Conservation (phyloP, 441 rosid genomes). For the Dalechampia spathulata region DNA sequence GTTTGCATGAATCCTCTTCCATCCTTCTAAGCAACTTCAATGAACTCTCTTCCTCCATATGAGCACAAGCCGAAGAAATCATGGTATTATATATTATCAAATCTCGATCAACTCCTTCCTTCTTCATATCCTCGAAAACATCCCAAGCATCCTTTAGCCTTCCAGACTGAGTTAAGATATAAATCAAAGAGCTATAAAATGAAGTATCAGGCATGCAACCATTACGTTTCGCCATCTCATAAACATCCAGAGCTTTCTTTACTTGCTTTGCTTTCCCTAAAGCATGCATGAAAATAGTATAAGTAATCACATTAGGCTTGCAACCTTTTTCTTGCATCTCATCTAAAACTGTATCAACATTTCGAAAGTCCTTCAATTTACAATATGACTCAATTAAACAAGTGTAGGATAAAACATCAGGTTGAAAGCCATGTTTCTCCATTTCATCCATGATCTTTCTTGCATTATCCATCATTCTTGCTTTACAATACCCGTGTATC, state of each 20-base stretch:
- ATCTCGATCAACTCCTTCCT: slow-evolving; percentile 47
- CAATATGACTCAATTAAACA: slow-evolving; percentile 58
- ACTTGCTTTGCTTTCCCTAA: slow-evolving; percentile 60
- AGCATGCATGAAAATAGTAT: slow-evolving; percentile 59
- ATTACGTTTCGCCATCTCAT: slow-evolving; percentile 56
- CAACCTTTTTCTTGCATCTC: slow-evolving; percentile 63
- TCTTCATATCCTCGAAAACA: slow-evolving; percentile 64
- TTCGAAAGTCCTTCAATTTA: slow-evolving; percentile 54
- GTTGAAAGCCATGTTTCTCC: slow-evolving; percentile 39
- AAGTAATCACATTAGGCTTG: slow-evolving; percentile 50
- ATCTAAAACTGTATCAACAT: slow-evolving; percentile 38
- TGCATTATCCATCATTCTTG: slow-evolving; percentile 49
- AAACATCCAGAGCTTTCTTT: slow-evolving; percentile 52
- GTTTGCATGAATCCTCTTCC: slow-evolving; percentile 58
- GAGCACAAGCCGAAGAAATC: slow-evolving; percentile 46
- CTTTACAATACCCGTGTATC: slow-evolving; percentile 75
- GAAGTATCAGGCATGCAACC: slow-evolving; percentile 60
- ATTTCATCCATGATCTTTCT: slow-evolving; percentile 45
- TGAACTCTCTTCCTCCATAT: slow-evolving; percentile 49
- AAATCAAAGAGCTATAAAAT: slow-evolving; percentile 59
- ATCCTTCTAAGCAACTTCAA: slow-evolving; percentile 51
- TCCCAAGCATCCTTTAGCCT: slow-evolving; percentile 57
- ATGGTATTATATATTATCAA: slow-evolving; percentile 46
- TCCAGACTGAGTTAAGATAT: slow-evolving; percentile 51
- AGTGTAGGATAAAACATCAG: slow-evolving; percentile 52